Evolutionary conservation across 495 filamentous ascomycete species (phyloP).

Genomic region (Penicillium cataractarum): DNA sequence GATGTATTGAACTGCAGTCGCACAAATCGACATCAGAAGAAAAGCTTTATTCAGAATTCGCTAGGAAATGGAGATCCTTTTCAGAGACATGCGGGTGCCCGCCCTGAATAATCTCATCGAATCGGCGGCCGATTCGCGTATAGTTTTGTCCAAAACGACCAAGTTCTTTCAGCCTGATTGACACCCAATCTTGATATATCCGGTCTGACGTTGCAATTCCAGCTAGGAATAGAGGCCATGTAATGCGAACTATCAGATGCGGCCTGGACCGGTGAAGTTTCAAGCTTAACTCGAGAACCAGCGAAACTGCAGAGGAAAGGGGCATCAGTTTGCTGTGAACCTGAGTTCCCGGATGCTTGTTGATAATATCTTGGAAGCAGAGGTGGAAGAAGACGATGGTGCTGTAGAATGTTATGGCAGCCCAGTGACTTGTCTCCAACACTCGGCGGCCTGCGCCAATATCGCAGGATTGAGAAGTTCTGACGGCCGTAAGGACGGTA

Average conservation of each 20-base stretch:
- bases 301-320: slow-evolving; percentile 28
- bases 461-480: slow-evolving; percentile 27
- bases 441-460: slow-evolving; percentile 27
- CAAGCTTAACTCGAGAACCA: slow-evolving; percentile 31
- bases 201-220: slow-evolving; percentile 37
- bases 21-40: too few species aligned
- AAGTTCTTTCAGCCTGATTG: slow-evolving; percentile 36
- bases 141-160: slow-evolving; percentile 36
- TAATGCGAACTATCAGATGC: slow-evolving; percentile 33
- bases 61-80: background rate
- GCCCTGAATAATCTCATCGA: slow-evolving; percentile 33
- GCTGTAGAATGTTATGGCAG: slow-evolving; percentile 37
- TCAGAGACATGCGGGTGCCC: slow-evolving; percentile 22
- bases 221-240: slow-evolving; percentile 37
- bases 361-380: slow-evolving; percentile 28
- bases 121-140: slow-evolving; percentile 26
- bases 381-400: slow-evolving; percentile 36
- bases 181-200: slow-evolving; percentile 42
- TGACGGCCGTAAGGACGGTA: slow-evolving; percentile 28
- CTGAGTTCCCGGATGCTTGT: slow-evolving; percentile 6
- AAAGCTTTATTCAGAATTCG: background rate
- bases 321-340: slow-evolving; percentile 17
- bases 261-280: slow-evolving; percentile 37
- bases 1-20: too few species aligned
- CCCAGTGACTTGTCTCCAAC: slow-evolving; percentile 38